Conservation (phyloP, 306 rosid genomes). For the Cucurbita pepo region DNA sequence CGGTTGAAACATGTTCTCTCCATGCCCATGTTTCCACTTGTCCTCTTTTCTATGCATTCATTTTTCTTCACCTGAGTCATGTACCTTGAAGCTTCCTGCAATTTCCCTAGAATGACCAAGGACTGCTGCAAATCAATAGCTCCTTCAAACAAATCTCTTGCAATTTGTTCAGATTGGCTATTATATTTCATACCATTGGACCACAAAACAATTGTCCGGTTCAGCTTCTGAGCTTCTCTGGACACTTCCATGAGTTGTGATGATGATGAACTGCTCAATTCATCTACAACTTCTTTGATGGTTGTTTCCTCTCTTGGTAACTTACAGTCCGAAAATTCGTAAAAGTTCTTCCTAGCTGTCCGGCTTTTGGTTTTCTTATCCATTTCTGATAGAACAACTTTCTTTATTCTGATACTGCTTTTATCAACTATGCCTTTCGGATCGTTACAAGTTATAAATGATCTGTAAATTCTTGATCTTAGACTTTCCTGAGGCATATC, state of each 20-base stretch:
- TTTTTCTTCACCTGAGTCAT: conserved; percentile 19
- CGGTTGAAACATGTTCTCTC: conserved; percentile 13
- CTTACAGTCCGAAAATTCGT: conserved; percentile 6
- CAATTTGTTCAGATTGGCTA: conserved; percentile 42
- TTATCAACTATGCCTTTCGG: conserved; percentile 81
- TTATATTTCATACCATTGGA: conserved; percentile 31
- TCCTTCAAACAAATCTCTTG: conserved; percentile 62
- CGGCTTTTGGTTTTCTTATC: conserved; percentile 29
- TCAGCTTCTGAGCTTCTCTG: conserved; percentile 59
- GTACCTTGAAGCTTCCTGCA: conserved; percentile 60
- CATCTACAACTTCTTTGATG: conserved; percentile 16
- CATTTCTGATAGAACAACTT: conserved; percentile 28
- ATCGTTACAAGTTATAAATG: conserved; percentile 75
- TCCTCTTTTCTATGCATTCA: conserved; percentile 18
- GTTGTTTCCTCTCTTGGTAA: background rate
- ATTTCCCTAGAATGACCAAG: conserved; percentile 42
- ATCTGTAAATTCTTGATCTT: conserved; percentile 51
- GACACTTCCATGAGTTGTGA: conserved; percentile 70
- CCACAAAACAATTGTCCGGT: conserved; percentile 69
- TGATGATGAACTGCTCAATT: conserved; percentile 32
- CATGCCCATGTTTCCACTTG: background rate
- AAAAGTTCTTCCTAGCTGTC: conserved; percentile 22
- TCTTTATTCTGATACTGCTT: conserved; percentile 40
- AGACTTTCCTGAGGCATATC: conserved; percentile 45
- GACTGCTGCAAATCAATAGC: conserved; percentile 84